These are phyloP conservation scores for Colletotrichum simmondsii DNA, from an alignment of 2,329 filamentous ascomycete genomes.

Conservation along the genomic window DNA sequence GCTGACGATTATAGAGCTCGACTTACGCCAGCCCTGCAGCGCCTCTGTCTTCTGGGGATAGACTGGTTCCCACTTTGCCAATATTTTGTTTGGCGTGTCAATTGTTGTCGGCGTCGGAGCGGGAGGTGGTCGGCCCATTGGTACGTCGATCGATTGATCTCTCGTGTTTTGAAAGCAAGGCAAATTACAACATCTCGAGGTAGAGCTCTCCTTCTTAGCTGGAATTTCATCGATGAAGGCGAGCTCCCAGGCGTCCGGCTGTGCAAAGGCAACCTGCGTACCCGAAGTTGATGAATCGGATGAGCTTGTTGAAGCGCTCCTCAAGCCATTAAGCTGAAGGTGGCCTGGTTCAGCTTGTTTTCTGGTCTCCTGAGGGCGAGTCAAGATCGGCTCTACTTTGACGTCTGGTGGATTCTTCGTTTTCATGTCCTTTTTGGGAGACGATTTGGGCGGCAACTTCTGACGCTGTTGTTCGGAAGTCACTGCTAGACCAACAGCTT, in stretches of 20 bases:
- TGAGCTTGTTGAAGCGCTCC: conserved; percentile 17
- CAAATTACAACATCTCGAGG: conserved; percentile 15
- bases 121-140: neutral
- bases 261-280: conserved; percentile 46
- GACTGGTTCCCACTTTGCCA: conserved; percentile 23
- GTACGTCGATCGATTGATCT: neutral
- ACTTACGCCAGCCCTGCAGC: conserved; percentile 15
- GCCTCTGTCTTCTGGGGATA: conserved; percentile 17
- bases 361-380: neutral
- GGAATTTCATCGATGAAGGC: conserved; percentile 46
- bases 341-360: neutral
- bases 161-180: conserved; percentile 17
- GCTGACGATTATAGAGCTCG: neutral
- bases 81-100: conserved; percentile 29
- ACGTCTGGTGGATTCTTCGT: neutral
- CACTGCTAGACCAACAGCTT: conserved; percentile 64
- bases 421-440: neutral
- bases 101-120: conserved; percentile 11
- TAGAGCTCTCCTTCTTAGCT: conserved; percentile 36
- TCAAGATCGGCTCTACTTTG: conserved; percentile 17
- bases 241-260: conserved; percentile 44
- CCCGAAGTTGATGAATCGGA: conserved; percentile 37
- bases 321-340: conserved; percentile 33
- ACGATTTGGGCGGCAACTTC: conserved; percentile 27
- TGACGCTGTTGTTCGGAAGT: conserved; percentile 60